These are phyloP conservation scores for Neurospora cerealis DNA, from an alignment of 495 filamentous ascomycete species.

Conservation along the genomic window DNA sequence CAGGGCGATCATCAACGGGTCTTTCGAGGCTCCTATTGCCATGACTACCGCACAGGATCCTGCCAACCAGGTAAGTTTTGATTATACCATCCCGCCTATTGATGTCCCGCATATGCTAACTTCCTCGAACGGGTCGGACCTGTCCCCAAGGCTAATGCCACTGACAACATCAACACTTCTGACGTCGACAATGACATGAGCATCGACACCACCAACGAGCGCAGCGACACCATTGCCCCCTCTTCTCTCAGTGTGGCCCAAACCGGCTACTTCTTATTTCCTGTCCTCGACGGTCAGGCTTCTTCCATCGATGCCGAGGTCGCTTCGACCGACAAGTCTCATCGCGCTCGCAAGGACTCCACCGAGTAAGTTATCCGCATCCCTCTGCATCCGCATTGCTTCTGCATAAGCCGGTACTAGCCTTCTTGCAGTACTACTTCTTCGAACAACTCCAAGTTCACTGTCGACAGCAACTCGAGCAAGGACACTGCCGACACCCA, in stretches of 20 bases:
- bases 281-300: background rate
- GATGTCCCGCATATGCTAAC: background rate
- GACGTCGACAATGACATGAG: background rate
- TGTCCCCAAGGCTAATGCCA: background rate
- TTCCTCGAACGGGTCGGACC: background rate
- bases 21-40: background rate
- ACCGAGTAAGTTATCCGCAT: background rate
- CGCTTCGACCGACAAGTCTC: background rate
- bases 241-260: rapidly evolving
- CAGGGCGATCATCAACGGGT: background rate
- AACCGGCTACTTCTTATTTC: background rate
- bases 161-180: background rate
- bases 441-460: background rate
- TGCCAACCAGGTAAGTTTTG: background rate
- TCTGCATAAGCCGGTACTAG: background rate
- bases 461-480: background rate
- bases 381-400: background rate
- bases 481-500: background rate
- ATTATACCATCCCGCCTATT: rapidly evolving
- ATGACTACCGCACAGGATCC: background rate
- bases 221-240: background rate
- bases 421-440: background rate
- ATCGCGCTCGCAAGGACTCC: background rate
- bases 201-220: background rate
- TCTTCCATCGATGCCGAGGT: background rate